These are phyloP conservation scores for Candida pseudoglaebosa DNA, from an alignment of 805 yeast species.

Conservation along the genomic window DNA sequence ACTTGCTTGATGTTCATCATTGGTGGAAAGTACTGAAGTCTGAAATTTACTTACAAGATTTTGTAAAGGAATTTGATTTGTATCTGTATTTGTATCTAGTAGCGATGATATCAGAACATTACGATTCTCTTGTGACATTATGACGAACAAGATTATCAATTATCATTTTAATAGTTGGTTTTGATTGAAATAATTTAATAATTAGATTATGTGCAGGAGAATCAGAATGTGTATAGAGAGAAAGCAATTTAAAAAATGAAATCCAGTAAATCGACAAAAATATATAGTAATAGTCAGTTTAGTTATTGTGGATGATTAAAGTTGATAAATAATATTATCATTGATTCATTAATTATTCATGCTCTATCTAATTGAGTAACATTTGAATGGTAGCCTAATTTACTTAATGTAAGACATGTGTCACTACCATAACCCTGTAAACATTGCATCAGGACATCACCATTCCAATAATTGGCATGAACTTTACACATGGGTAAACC, in stretches of 20 bases:
- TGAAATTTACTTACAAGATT: constrained; percentile 30
- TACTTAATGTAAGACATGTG: constrained; percentile 72
- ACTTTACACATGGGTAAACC: constrained; percentile 92
- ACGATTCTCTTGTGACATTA: constrained; percentile 17
- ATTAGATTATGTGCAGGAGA: too few species aligned
- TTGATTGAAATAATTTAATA: not conserved
- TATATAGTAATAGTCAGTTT: not conserved
- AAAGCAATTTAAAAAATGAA: too few species aligned
- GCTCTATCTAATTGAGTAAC: constrained; percentile 72
- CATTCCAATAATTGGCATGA: constrained; percentile 96
- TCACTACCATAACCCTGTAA: constrained; percentile 92
- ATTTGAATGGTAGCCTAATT: constrained; percentile 66
- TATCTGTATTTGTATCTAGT: constrained; percentile 16
- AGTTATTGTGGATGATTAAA: not conserved
- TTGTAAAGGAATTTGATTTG: constrained; percentile 9
- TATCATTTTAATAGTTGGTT: not conserved
- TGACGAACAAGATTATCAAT: not conserved
- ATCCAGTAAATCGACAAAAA: not conserved
- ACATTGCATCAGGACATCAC: constrained; percentile 75
- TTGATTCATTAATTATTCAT: constrained; percentile 16
- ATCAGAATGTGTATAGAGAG: too few species aligned
- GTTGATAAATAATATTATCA: too few species aligned
- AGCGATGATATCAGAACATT: constrained; percentile 34
- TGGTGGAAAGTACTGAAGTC: constrained; percentile 19
- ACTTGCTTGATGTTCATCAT: not conserved